These are phyloP conservation scores for Anaeromyces robustus DNA, from an alignment of 192 early-diverging fungal species.

Conservation along the genomic window DNA sequence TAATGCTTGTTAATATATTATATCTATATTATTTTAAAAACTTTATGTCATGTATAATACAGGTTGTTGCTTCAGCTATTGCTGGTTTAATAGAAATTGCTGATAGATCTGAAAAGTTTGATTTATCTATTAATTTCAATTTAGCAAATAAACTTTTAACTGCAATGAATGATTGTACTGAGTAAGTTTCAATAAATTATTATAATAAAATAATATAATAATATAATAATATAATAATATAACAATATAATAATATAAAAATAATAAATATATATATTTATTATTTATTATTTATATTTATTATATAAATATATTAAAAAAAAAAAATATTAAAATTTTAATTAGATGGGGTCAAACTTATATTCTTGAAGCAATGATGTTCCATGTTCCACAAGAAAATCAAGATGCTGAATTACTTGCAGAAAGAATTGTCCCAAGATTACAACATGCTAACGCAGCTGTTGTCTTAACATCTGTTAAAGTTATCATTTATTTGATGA, in stretches of 20 bases:
- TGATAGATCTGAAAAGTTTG: constrained; percentile 38
- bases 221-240: too few relatives aligned
- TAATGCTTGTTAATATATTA: too few relatives aligned
- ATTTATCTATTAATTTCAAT: constrained; percentile 66
- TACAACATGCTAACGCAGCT: constrained; percentile 90
- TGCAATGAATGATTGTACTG: constrained; percentile 89
- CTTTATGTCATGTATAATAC: too few relatives aligned
- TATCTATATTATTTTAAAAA: too few relatives aligned
- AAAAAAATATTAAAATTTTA: neutral
- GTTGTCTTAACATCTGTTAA: constrained; percentile 74
- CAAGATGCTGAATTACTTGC: constrained; percentile 80
- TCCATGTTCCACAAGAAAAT: constrained; percentile 69
- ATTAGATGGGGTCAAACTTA: constrained; percentile 87
- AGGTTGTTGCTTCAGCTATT: constrained; percentile 93
- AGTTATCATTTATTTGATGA: constrained; percentile 39
- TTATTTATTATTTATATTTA: too few relatives aligned
- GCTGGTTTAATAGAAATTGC: constrained; percentile 89
- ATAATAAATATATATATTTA: too few relatives aligned
- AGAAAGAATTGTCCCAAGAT: constrained; percentile 73
- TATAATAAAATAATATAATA: neutral
- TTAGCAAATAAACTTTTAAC: constrained; percentile 83
- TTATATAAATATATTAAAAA: neutral
- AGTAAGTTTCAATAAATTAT: constrained; percentile 25
- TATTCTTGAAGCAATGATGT: constrained; percentile 80
- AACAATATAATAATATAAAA: neutral